These are phyloP conservation scores for Immersiporthe knoxdaviesiana DNA, from an alignment of 2,329 filamentous ascomycete genomes.

Conservation along the genomic window DNA sequence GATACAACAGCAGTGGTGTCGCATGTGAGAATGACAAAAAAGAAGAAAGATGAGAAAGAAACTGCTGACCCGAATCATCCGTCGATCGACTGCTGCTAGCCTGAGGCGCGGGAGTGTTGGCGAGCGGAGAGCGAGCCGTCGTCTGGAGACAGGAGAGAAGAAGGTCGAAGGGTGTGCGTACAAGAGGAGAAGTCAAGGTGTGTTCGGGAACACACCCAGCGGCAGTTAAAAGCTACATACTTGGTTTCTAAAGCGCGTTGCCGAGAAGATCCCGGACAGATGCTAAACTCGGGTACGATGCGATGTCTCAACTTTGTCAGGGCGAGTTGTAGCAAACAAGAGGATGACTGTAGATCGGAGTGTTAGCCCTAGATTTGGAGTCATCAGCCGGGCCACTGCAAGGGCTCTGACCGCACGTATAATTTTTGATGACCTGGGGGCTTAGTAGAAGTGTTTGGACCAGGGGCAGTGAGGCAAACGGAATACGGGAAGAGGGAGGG, in stretches of 20 bases:
- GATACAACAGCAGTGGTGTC: not conserved
- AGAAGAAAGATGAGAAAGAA: no score
- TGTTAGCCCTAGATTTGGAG: not conserved
- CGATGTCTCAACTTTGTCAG: slow-evolving; percentile 6
- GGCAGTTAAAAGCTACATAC: slow-evolving; percentile 25
- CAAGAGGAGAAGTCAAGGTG: slow-evolving; percentile 8
- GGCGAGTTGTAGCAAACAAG: not conserved
- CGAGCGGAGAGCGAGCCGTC: not conserved
- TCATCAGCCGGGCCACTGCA: not conserved
- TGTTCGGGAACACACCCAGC: slow-evolving; percentile 3
- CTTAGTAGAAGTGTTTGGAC: not conserved
- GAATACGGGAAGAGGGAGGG: no score
- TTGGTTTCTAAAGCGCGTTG: not conserved
- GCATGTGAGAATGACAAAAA: not conserved
- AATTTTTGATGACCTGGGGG: not conserved
- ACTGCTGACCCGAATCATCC: not conserved
- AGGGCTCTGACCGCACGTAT: not conserved
- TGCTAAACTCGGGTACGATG: slow-evolving; percentile 6
- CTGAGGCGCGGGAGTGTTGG: not conserved
- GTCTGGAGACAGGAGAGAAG: not conserved
- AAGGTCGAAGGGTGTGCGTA: not conserved
- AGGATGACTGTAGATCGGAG: no score
- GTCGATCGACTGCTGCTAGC: not conserved
- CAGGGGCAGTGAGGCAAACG: no score
- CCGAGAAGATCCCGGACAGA: slow-evolving; percentile 9